phyloP scores from a whole-genome alignment of 2,329 filamentous ascomycete genomes.

The Aspergillus pseudoglaucus region DNA sequence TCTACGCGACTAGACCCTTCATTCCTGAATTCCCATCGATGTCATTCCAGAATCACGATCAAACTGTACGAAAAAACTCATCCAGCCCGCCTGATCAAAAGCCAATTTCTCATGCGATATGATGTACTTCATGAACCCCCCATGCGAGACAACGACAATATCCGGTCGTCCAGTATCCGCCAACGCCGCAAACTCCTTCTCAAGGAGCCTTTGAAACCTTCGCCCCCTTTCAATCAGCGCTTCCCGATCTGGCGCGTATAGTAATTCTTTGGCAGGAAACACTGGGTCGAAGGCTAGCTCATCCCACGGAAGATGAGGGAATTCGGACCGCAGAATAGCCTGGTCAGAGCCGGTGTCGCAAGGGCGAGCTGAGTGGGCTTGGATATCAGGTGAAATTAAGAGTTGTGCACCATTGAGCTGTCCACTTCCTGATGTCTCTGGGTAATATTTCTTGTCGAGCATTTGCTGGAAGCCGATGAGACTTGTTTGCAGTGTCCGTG shows the following conservation, averaged over 20 bases:
- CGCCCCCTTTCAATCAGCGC: slow-evolving; percentile 1
- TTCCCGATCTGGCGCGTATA: slow-evolving; percentile 3
- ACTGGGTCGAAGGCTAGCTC: slow-evolving; percentile 1
- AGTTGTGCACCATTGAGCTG: slow-evolving; percentile 2
- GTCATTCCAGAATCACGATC: background rate
- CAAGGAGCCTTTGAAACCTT: background rate
- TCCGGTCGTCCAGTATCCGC: slow-evolving; percentile 2
- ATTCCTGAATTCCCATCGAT: no score
- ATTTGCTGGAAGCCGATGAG: slow-evolving; percentile 7
- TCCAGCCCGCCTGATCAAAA: slow-evolving; percentile 1
- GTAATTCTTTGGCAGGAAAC: slow-evolving; percentile 6
- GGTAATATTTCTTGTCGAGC: slow-evolving; percentile 7
- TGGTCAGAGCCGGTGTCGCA: slow-evolving; percentile 10
- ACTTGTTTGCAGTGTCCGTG: slow-evolving; percentile 11
- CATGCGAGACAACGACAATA: slow-evolving; percentile 12
- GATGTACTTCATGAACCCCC: slow-evolving; percentile 6
- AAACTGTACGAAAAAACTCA: slow-evolving; percentile 5
- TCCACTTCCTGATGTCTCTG: background rate
- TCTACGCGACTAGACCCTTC: no score
- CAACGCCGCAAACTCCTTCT: slow-evolving; percentile 3
- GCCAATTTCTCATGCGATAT: background rate
- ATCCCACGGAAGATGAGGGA: slow-evolving; percentile 8
- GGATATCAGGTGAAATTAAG: slow-evolving; percentile 6
- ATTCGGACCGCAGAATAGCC: slow-evolving; percentile 3
- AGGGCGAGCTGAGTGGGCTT: slow-evolving; percentile 9